Evolutionary conservation across 2,329 filamentous ascomycete species (phyloP).

Genomic region (Macroventuria anomochaeta): DNA sequence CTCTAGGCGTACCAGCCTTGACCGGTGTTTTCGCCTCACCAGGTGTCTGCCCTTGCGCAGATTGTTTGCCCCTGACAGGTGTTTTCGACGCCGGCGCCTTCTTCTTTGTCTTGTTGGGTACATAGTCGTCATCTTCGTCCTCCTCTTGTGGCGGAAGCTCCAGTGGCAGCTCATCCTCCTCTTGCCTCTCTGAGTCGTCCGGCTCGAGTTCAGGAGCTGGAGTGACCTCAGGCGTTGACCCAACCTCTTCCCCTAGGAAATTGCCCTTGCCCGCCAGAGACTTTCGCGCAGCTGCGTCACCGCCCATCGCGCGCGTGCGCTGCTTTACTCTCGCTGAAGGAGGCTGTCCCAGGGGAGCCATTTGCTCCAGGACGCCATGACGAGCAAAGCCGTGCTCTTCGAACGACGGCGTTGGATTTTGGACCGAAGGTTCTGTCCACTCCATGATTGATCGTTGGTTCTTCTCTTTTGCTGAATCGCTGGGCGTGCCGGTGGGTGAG

Average conservation of each 20-base stretch:
- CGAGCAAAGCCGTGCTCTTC: conserved; percentile 77
- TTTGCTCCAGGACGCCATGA: conserved; percentile 79
- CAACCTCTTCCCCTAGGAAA: conserved; percentile 49
- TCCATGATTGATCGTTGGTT: conserved; percentile 49
- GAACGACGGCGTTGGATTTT: conserved; percentile 69
- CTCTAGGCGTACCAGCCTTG: conserved; percentile 34
- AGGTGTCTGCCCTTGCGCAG: conserved; percentile 43
- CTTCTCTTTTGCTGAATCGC: conserved; percentile 43
- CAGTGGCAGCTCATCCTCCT: conserved; percentile 46
- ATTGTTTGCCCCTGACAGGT: conserved; percentile 44
- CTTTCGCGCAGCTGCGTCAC: conserved; percentile 46
- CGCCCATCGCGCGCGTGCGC: conserved; percentile 56
- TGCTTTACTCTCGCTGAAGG: conserved; percentile 69
- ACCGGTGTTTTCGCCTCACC: conserved; percentile 36
- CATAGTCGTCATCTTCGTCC: conserved; percentile 57
- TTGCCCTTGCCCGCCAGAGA: conserved; percentile 52
- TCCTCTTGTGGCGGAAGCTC: conserved; percentile 47
- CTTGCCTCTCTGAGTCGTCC: conserved; percentile 48
- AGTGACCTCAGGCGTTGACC: conserved; percentile 56
- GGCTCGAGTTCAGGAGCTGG: conserved; percentile 49
- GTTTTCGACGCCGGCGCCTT: conserved; percentile 41
- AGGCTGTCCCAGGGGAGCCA: conserved; percentile 79
- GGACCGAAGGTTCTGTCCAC: conserved; percentile 65
- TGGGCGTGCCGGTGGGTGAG: conserved; percentile 39
- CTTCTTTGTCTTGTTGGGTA: conserved; percentile 46